phyloP scores from a whole-genome alignment of 192 early-diverging fungal genomes.

The Phlyctochytrium bullatum region DNA sequence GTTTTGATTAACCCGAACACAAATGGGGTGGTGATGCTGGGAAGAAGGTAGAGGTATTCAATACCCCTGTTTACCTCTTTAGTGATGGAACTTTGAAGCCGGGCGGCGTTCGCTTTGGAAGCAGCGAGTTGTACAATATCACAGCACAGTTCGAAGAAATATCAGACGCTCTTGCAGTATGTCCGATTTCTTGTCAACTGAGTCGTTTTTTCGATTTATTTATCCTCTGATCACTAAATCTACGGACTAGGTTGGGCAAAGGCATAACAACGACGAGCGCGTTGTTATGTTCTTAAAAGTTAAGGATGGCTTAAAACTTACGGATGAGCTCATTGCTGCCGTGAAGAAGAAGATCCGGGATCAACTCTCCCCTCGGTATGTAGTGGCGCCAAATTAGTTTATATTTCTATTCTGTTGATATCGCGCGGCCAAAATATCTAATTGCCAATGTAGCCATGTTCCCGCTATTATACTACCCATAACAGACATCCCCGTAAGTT shows the following conservation, averaged over 20 bases:
- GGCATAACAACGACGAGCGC: slow-evolving; percentile 78
- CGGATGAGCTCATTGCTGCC: slow-evolving; percentile 58
- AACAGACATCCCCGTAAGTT: slow-evolving; percentile 76
- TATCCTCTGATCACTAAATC: neutral
- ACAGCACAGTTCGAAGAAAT: slow-evolving; percentile 78
- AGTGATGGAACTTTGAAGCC: slow-evolving; percentile 91
- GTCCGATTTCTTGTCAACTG: neutral
- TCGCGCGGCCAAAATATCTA: neutral
- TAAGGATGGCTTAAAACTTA: slow-evolving; percentile 57
- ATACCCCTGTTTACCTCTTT: neutral
- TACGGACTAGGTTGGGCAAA: slow-evolving; percentile 91
- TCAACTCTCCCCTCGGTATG: slow-evolving; percentile 74
- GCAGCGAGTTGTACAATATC: slow-evolving; percentile 93
- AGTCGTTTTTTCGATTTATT: neutral
- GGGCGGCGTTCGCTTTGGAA: slow-evolving; percentile 87
- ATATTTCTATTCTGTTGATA: too few species aligned
- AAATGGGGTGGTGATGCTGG: slow-evolving; percentile 93
- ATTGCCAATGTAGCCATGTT: slow-evolving; percentile 78
- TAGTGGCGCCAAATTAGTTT: too few species aligned
- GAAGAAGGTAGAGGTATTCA: slow-evolving; percentile 44
- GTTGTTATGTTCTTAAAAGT: slow-evolving; percentile 91
- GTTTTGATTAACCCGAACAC: slow-evolving; percentile 79
- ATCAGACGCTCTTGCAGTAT: slow-evolving; percentile 74
- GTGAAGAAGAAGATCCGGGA: slow-evolving; percentile 77
- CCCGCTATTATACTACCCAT: slow-evolving; percentile 81